A percentile compares a stretch with the other conserved stretches of the same genome.
These are phyloP conservation scores for Eucalyptus albens DNA, from an alignment of 345 rosid species.

Conservation along the genomic window DNA sequence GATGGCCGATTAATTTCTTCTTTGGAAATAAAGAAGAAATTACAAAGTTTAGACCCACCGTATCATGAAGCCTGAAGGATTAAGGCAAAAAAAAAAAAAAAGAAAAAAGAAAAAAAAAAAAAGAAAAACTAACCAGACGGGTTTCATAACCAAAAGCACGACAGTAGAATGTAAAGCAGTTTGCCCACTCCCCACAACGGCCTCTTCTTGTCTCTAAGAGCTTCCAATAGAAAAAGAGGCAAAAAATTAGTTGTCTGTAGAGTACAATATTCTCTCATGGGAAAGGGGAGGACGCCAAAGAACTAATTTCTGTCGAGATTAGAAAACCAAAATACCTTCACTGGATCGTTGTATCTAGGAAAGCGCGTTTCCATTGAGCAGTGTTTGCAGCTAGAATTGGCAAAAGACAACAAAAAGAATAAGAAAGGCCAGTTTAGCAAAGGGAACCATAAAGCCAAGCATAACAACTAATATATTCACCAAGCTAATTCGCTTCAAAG, in stretches of 20 bases:
- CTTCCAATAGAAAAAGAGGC: constrained; percentile 17
- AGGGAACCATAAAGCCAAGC: neutral
- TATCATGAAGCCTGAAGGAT: neutral
- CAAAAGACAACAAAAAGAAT: neutral
- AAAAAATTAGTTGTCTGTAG: neutral
- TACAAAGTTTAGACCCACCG: neutral
- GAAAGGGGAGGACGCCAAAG: neutral
- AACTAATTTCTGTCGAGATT: neutral
- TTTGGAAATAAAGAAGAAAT: neutral
- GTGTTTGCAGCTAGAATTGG: constrained; percentile 40
- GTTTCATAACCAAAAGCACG: constrained; percentile 82
- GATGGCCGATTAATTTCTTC: neutral
- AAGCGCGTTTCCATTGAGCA: constrained; percentile 69
- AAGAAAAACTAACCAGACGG: constrained; percentile 57
- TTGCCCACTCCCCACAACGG: constrained; percentile 99
- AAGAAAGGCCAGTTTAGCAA: neutral
- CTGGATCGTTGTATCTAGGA: constrained; percentile 86
- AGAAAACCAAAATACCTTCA: constrained; percentile 40
- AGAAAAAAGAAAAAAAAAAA: neutral
- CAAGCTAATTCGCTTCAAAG: neutral
- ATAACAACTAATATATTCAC: neutral
- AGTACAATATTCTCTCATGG: neutral
- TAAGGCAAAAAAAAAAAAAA: neutral
- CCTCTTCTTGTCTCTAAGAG: constrained; percentile 85
- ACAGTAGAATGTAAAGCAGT: constrained; percentile 96